Conservation (phyloP, 108 stramenopile species). For the Nannochloropsis oceanica region DNA sequence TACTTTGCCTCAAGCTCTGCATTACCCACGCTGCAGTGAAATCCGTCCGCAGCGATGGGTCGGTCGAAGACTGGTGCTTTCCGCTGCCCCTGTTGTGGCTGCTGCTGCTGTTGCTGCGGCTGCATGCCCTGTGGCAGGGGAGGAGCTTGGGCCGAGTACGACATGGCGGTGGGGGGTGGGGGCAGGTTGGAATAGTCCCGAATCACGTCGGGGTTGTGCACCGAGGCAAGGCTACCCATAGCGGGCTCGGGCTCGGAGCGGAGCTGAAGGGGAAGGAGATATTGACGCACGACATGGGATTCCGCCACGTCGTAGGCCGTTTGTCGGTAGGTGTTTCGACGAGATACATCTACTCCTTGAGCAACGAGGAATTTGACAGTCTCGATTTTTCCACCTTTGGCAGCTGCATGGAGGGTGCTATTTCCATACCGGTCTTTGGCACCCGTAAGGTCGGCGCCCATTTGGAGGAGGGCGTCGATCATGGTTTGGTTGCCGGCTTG, state of each 20-base stretch:
- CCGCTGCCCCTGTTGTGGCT: not conserved
- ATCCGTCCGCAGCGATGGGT: not conserved
- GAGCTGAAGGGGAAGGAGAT: conserved; percentile 1
- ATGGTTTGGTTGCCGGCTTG: not conserved
- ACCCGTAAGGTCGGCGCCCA: not conserved
- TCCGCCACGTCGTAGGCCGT: conserved; percentile 14
- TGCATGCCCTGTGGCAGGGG: not conserved
- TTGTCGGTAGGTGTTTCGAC: not conserved
- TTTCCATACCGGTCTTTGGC: not conserved
- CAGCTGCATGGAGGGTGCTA: not conserved
- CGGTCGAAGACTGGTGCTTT: not conserved
- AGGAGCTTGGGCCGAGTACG: not conserved
- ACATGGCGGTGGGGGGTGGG: not conserved
- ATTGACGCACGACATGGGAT: conserved; percentile 12
- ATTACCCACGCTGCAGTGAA: not conserved
- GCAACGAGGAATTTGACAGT: not conserved
- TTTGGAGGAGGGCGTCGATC: not conserved
- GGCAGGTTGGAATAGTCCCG: not conserved
- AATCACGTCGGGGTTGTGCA: not conserved
- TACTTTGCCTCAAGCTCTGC: not conserved
- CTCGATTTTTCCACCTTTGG: not conserved
- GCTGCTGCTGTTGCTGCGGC: not conserved
- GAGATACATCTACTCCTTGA: not conserved
- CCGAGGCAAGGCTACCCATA: not conserved
- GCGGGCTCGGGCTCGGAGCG: not conserved